These are phyloP conservation scores for Lagenaria siceraria DNA, from an alignment of 306 rosid genomes.

Conservation along the genomic window DNA sequence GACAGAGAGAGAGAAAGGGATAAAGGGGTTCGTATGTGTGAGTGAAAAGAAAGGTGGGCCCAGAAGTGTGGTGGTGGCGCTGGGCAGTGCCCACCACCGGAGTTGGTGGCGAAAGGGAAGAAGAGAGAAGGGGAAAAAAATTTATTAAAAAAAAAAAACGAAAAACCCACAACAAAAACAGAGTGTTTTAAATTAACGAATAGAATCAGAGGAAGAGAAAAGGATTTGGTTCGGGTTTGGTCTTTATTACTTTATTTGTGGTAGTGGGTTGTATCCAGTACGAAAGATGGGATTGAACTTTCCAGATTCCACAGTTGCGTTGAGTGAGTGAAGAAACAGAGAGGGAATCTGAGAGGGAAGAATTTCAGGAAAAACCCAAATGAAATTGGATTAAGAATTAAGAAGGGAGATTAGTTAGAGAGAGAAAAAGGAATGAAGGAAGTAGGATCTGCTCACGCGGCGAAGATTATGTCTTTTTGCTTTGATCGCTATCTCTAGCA, in stretches of 20 bases:
- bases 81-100: slow-evolving; percentile 11
- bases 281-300: not conserved
- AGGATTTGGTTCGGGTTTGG: not conserved
- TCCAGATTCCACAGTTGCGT: not conserved
- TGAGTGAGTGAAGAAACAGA: not conserved
- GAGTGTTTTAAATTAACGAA: not conserved
- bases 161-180: not conserved
- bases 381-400: not conserved
- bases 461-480: not conserved
- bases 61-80: slow-evolving; percentile 14
- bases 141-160: not conserved
- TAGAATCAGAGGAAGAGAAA: not conserved
- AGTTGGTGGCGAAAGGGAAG: slow-evolving; percentile 6
- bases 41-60: slow-evolving; percentile 8
- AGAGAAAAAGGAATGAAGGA: not conserved
- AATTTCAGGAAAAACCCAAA: not conserved
- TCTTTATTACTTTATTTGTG: not conserved
- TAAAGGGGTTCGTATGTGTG: not conserved
- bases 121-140: not conserved
- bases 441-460: slow-evolving; percentile 13
- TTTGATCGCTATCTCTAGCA: not conserved
- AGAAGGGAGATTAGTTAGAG: not conserved
- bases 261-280: not conserved
- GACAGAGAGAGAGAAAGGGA: not conserved
- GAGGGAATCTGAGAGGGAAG: not conserved